Conservation (phyloP, 148 eudicot species). For the Rhododendron simsii region DNA sequence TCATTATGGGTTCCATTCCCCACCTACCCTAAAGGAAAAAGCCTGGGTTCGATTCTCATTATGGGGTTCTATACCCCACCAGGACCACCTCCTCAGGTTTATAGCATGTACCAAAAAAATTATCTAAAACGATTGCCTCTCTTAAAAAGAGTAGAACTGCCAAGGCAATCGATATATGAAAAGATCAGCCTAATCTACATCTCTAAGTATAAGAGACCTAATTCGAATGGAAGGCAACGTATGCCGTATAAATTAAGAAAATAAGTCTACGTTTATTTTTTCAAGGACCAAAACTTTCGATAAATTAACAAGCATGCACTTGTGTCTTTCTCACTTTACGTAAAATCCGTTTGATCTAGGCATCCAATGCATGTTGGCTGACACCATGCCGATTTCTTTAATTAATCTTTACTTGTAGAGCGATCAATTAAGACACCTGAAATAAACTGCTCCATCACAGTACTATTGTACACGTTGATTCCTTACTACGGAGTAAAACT, state of each 20-base stretch:
- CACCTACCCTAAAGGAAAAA: no score
- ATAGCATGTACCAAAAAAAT: no score
- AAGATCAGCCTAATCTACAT: neutral
- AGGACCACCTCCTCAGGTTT: neutral
- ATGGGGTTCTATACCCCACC: neutral
- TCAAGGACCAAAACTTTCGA: neutral
- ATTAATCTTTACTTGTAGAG: neutral
- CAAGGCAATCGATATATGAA: neutral
- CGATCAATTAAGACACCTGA: neutral
- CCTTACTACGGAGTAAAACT: neutral
- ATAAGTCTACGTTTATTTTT: neutral
- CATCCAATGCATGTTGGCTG: neutral
- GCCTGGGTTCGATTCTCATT: no score
- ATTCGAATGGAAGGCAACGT: neutral
- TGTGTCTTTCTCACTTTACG: neutral
- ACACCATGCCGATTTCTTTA: neutral
- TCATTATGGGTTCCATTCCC: no score
- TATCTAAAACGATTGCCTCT: neutral
- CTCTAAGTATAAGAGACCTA: neutral
- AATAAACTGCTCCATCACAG: neutral
- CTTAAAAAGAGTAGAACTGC: neutral
- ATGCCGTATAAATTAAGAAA: neutral
- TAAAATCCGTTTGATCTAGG: neutral
- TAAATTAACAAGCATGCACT: neutral
- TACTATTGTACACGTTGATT: neutral